Evolutionary conservation across 768 basidiomycete species (phyloP).

Genomic region (Leccinum imitatum): DNA sequence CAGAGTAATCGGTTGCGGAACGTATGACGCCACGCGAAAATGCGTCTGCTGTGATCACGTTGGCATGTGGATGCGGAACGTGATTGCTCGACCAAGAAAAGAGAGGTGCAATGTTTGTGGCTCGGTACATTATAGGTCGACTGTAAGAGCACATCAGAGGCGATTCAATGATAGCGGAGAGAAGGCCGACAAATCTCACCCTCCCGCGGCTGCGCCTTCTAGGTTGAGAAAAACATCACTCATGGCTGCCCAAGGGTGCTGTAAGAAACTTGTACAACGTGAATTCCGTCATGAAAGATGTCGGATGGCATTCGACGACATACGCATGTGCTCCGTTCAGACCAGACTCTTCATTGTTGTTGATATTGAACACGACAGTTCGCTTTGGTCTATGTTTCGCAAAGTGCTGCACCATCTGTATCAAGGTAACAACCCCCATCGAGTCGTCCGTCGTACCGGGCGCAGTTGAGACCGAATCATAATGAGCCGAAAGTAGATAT

Average conservation of each 20-base stretch:
- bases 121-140: conserved; percentile 74
- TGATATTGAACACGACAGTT: conserved; percentile 79
- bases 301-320: conserved; percentile 3
- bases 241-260: too few species aligned
- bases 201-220: too few species aligned
- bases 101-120: conserved; percentile 58
- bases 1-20: conserved; percentile 71
- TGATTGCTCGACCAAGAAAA: conserved; percentile 45
- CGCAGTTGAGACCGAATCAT: conserved; percentile 76
- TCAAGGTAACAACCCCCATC: conserved; percentile 64
- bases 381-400: conserved; percentile 48
- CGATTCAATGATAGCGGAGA: background rate
- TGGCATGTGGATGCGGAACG: conserved; percentile 70
- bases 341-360: conserved; percentile 83
- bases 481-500: conserved; percentile 79
- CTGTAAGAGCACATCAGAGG: conserved; percentile 35
- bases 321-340: conserved; percentile 71
- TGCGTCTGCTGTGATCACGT: conserved; percentile 65
- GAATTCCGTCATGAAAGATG: too few species aligned
- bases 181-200: background rate
- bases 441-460: conserved; percentile 78
- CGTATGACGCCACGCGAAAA: conserved; percentile 65
- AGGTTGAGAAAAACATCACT: too few species aligned
- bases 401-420: conserved; percentile 63
- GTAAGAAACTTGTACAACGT: too few species aligned